These are phyloP conservation scores for Scytalidium lignicola DNA, from an alignment of 2,329 filamentous ascomycete species.

Conservation along the genomic window DNA sequence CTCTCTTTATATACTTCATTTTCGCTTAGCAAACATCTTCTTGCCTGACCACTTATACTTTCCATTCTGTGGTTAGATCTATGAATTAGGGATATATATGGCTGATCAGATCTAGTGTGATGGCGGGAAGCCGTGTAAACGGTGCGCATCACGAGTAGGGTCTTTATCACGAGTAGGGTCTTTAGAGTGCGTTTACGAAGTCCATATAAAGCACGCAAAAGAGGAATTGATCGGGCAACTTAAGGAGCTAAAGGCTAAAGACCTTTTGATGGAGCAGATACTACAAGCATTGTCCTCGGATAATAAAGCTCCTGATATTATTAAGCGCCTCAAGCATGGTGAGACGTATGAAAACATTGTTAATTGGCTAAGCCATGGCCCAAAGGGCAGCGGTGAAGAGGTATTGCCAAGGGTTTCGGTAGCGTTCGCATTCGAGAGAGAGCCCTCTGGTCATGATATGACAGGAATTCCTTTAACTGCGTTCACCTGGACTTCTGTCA, in stretches of 20 bases:
- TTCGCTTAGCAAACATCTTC: no score
- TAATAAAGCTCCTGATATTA: constrained; percentile 25
- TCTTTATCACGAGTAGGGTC: constrained; percentile 10
- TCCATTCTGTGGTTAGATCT: no score
- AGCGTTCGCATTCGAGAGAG: constrained; percentile 15
- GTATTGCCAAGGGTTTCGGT: constrained; percentile 21
- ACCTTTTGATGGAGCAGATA: constrained; percentile 25
- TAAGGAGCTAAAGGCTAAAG: constrained; percentile 24
- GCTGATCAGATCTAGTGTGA: constrained; percentile 23
- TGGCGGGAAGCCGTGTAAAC: constrained; percentile 27
- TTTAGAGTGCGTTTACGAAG: constrained; percentile 26
- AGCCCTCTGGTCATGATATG: constrained; percentile 21
- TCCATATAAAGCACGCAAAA: constrained; percentile 30
- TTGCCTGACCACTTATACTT: no score
- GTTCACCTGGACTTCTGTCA: constrained; percentile 24
- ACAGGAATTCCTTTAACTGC: constrained; percentile 5
- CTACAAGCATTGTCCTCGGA: constrained; percentile 23
- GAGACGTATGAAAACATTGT: constrained; percentile 25
- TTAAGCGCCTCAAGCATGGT: constrained; percentile 23
- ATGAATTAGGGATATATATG: no score
- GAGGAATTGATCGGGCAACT: constrained; percentile 28
- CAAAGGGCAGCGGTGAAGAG: constrained; percentile 15
- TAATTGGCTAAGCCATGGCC: constrained; percentile 23
- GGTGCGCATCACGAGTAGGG: constrained; percentile 20
- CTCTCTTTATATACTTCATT: no score